Percentiles rank a stretch among this genome's conserved stretches.
Evolutionary conservation across 345 rosid genomes (phyloP).

Genomic region (Eucalyptus cladocalyx): DNA sequence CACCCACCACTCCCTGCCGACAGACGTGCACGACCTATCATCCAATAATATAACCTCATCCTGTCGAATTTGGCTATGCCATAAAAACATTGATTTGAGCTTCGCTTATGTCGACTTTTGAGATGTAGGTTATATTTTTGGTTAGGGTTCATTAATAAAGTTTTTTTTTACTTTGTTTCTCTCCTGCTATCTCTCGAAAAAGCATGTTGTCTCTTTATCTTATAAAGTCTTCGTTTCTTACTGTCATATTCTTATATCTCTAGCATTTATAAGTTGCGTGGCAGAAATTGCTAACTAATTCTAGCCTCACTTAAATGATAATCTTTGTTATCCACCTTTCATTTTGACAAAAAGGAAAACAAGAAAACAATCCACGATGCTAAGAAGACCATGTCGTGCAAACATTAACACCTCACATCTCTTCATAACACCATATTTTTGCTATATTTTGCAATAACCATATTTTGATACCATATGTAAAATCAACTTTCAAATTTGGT

Average conservation of each 20-base stretch:
- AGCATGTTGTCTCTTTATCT: background rate
- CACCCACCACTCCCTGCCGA: background rate
- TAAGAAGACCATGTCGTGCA: background rate
- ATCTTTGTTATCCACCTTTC: background rate
- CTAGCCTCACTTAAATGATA: background rate
- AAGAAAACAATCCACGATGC: background rate
- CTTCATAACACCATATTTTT: background rate
- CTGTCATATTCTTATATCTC: background rate
- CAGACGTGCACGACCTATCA: background rate
- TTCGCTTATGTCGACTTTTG: background rate
- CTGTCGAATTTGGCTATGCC: background rate
- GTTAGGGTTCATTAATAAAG: background rate
- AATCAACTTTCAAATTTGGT: background rate
- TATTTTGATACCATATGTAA: background rate
- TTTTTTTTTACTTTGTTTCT: no score
- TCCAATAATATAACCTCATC: background rate
- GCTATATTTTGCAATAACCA: background rate
- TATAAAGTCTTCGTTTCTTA: background rate
- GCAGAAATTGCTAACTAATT: background rate
- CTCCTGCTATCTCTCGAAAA: background rate
- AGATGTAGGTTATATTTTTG: accelerated
- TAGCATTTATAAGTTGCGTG: background rate
- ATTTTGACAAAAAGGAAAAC: background rate
- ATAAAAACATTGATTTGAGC: background rate
- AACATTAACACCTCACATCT: background rate